These are phyloP conservation scores for Metschnikowia aberdeeniae DNA, from an alignment of 805 yeast species.

Conservation along the genomic window DNA sequence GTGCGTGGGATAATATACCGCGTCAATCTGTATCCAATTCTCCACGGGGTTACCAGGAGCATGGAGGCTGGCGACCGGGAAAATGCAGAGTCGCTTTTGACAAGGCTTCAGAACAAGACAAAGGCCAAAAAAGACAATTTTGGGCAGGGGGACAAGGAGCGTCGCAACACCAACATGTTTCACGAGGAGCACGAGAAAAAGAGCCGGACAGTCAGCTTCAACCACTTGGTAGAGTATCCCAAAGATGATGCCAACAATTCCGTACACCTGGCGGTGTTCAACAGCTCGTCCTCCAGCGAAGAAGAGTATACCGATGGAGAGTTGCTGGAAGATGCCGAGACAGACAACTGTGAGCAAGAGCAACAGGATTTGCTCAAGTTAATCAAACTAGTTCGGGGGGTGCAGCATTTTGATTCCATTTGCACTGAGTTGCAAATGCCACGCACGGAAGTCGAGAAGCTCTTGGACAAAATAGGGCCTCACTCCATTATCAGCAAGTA, in stretches of 20 bases:
- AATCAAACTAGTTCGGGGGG: conserved; percentile 45
- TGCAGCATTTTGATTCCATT: conserved; percentile 58
- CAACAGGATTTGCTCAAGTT: conserved; percentile 32
- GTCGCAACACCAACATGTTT: conserved; percentile 7
- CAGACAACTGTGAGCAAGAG: conserved; percentile 6
- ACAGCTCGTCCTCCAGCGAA: conserved; percentile 10
- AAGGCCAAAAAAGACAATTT: conserved; percentile 1
- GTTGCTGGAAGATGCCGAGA: conserved; percentile 1
- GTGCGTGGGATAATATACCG: conserved; percentile 78
- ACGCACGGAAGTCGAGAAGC: conserved; percentile 49
- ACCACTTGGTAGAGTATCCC: conserved; percentile 18
- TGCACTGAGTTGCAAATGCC: conserved; percentile 66
- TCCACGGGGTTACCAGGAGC: conserved; percentile 37
- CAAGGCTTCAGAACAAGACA: conserved; percentile 8
- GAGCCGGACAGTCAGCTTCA: conserved; percentile 35
- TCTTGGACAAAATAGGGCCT: conserved; percentile 36
- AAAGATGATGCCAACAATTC: conserved; percentile 2
- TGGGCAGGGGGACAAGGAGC: background rate
- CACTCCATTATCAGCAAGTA: conserved; percentile 34
- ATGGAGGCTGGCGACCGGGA: conserved; percentile 24
- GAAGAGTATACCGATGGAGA: conserved; percentile 11
- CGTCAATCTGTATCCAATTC: conserved; percentile 70
- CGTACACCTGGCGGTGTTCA: conserved; percentile 15
- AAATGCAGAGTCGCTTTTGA: conserved; percentile 11
- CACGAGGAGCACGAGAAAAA: conserved; percentile 16